phyloP scores from a whole-genome alignment of 1,284 basidiomycete species.

The Papiliotrema terrestris region DNA sequence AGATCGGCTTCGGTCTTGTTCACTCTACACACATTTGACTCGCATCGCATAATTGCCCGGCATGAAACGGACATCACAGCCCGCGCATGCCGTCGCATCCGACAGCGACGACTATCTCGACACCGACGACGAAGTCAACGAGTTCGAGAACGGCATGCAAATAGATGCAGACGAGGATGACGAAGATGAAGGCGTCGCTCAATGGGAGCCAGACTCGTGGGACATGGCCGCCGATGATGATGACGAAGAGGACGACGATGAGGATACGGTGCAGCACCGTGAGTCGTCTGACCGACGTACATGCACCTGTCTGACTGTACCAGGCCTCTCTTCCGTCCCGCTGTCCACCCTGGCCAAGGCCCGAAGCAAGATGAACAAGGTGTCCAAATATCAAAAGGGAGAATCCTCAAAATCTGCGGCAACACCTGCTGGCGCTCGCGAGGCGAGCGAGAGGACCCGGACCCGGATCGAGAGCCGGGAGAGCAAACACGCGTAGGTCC shows the following conservation, averaged over 20 bases:
- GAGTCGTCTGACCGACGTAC: no score
- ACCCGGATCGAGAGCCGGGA: constrained; percentile 57
- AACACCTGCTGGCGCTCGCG: constrained; percentile 4
- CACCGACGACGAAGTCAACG: constrained; percentile 44
- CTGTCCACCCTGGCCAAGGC: constrained; percentile 30
- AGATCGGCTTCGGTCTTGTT: neutral
- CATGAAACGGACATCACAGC: no score
- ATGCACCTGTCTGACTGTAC: neutral
- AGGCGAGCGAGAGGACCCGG: neutral
- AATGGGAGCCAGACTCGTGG: constrained; percentile 46
- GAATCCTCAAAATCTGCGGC: constrained; percentile 2
- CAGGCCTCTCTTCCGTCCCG: constrained; percentile 25
- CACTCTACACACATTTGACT: no score
- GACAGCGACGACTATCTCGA: constrained; percentile 32
- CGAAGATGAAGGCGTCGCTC: constrained; percentile 31
- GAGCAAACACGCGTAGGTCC: constrained; percentile 78
- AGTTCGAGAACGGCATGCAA: constrained; percentile 24
- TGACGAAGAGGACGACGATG: constrained; percentile 11
- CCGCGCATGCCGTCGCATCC: neutral
- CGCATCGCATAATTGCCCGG: no score
- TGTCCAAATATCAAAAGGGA: constrained; percentile 7
- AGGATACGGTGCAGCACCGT: constrained; percentile 1
- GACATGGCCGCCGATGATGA: constrained; percentile 22
- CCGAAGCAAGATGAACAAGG: constrained; percentile 17
- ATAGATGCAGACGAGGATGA: constrained; percentile 47